These are phyloP conservation scores for Xylariaceae sp. DNA, from an alignment of 2,329 filamentous ascomycete species.

Conservation along the genomic window DNA sequence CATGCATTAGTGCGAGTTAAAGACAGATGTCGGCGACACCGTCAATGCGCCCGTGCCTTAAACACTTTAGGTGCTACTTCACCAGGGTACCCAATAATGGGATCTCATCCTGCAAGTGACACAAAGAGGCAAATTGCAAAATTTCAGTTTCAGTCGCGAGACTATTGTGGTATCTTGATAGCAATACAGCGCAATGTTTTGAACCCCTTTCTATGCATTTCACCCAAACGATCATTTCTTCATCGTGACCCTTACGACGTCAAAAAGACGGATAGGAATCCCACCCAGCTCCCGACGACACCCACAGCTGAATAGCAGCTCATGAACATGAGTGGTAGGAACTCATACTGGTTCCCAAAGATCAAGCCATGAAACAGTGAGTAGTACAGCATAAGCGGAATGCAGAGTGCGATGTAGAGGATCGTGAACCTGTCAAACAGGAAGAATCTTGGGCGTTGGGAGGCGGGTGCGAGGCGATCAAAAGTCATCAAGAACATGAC, in stretches of 20 bases:
- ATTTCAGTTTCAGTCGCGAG: too few relatives aligned
- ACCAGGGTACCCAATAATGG: too few relatives aligned
- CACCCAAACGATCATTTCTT: background rate
- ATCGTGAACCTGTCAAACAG: conserved; percentile 87
- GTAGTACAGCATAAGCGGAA: conserved; percentile 85
- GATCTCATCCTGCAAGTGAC: too few relatives aligned
- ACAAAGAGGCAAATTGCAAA: too few relatives aligned
- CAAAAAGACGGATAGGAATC: conserved; percentile 91
- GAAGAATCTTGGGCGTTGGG: conserved; percentile 76
- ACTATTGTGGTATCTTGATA: too few relatives aligned
- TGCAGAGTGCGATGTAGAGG: conserved; percentile 82
- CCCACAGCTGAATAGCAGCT: conserved; percentile 92
- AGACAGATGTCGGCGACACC: too few relatives aligned
- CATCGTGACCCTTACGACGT: conserved; percentile 38
- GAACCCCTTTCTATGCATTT: background rate
- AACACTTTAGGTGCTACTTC: too few relatives aligned
- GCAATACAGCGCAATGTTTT: too few relatives aligned
- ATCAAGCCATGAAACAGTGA: conserved; percentile 78
- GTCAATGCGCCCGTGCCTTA: too few relatives aligned
- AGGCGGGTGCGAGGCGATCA: conserved; percentile 81
- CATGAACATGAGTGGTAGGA: conserved; percentile 93
- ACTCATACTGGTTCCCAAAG: conserved; percentile 80
- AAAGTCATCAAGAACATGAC: conserved; percentile 81
- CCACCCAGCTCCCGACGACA: conserved; percentile 93
- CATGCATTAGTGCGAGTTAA: too few relatives aligned